Base-by-base conservation (phyloP, 208 protist species). In the Crithidia mellificae region DNA sequence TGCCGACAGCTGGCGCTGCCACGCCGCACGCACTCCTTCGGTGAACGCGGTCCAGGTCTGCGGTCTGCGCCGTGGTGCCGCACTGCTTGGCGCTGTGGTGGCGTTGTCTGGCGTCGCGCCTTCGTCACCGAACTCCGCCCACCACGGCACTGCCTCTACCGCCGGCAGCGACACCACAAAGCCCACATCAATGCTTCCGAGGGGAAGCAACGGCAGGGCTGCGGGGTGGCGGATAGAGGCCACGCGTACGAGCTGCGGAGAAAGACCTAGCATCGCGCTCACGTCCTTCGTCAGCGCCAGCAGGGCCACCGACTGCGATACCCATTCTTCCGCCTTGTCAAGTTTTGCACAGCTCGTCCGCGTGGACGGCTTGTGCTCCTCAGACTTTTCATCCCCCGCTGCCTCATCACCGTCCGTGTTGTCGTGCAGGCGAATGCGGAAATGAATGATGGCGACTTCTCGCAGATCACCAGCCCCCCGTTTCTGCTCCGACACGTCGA, bases 241-340 rank as follows among this genome's bases (percentile, higher is more conserved):
- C 14, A 71, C 50, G 32, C 56, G 44, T 20, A 70, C 41, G 56
- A 63, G 57, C 29, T 62, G 51, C 20, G 41, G 2, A 6, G 72
- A 71, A 7, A 77, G 22, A 36, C 63, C 72, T 7, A 77, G 58
- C 15, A 71, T 49, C 0, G 58, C 56, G 12, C 58, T 43, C 2
- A 77, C 25, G 52, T 71, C 63, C 46, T 66, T 67, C 2, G 39
- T 24, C 34, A 77, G 39, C 1, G 61, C 63, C 39, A 71, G 50
- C 2, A 70, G 56, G 11, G 63, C 14, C 4, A 52, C 30, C 7
- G 72, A 8, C 22, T 67, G 53, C 6, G 72, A 63, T 25, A 77
- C 24, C 72, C 53, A 62, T 8, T 1, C 4, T n/a, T 55, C 59
- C 39, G 6, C 57, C 17, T 46, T 15, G n/a, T 15, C n/a, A 6